A percentile compares a stretch with the other conserved stretches of the same genome.
phyloP scores from a whole-genome alignment of 2,329 filamentous ascomycete genomes.

The Colletotrichum lindemuthianum region DNA sequence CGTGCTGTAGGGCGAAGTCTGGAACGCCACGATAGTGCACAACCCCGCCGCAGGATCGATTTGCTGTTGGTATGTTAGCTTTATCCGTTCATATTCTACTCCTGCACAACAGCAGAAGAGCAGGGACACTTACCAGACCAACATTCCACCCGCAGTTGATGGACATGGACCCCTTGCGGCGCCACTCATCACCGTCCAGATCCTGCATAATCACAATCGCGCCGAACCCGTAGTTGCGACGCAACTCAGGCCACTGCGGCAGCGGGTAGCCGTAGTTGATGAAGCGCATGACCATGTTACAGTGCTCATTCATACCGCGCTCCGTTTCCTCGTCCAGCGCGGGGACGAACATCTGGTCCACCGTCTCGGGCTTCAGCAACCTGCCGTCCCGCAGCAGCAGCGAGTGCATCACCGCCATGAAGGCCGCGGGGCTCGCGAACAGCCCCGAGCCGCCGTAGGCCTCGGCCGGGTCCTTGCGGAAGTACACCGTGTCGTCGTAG shows the following conservation, averaged over 20 bases:
- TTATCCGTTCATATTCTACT: not conserved
- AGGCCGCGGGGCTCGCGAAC: constrained; percentile 50
- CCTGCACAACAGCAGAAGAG: no score
- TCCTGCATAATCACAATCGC: constrained; percentile 14
- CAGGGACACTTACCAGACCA: not conserved
- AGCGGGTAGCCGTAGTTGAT: constrained; percentile 12
- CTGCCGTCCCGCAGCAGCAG: constrained; percentile 59
- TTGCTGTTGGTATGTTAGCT: constrained; percentile 4
- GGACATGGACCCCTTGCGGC: constrained; percentile 14
- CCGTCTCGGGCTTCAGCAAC: constrained; percentile 53
- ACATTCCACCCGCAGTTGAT: constrained; percentile 10
- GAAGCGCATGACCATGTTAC: constrained; percentile 12
- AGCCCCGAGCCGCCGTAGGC: constrained; percentile 48
- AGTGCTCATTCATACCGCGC: constrained; percentile 17
- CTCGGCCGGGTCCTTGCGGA: constrained; percentile 21
- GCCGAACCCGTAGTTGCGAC: constrained; percentile 19
- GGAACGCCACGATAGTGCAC: constrained; percentile 13
- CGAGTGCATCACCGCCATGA: constrained; percentile 55
- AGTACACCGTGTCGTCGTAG: constrained; percentile 29
- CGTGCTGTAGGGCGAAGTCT: not conserved
- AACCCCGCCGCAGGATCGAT: constrained; percentile 12
- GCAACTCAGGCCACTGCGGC: constrained; percentile 13
- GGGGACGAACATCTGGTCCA: constrained; percentile 56
- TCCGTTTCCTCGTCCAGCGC: constrained; percentile 12
- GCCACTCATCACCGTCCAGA: constrained; percentile 14